phyloP scores from a whole-genome alignment of 2,329 filamentous ascomycete genomes.

The Bipolaris oryzae region DNA sequence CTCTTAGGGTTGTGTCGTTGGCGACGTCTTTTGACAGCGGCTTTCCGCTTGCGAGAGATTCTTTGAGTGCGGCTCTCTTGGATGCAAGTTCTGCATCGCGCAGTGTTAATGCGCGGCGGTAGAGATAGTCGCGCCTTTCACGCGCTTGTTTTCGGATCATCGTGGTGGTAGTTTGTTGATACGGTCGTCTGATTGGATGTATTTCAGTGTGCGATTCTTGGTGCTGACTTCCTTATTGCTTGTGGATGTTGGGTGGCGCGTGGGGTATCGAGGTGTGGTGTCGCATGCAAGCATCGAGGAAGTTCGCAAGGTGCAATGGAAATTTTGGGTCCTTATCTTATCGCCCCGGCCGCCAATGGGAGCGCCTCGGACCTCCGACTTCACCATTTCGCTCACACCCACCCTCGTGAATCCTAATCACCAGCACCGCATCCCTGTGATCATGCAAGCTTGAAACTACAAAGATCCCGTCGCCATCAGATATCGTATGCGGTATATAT shows the following conservation, averaged over 20 bases:
- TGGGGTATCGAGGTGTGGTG: slow-evolving; percentile 4
- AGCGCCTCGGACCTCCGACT: slow-evolving; percentile 13
- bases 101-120: slow-evolving; percentile 76
- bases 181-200: neutral
- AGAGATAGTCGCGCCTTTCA: slow-evolving; percentile 81
- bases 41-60: slow-evolving; percentile 86
- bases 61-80: slow-evolving; percentile 85
- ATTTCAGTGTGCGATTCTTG: neutral
- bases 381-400: neutral
- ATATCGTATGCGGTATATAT: no score
- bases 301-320: slow-evolving; percentile 12
- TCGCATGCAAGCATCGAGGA: slow-evolving; percentile 1
- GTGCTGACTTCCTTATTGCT: neutral
- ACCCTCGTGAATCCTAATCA: neutral
- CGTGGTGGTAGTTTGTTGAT: neutral
- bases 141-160: slow-evolving; percentile 65
- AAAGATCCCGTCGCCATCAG: no score
- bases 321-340: slow-evolving; percentile 18
- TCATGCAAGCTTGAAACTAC: neutral
- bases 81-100: slow-evolving; percentile 87
- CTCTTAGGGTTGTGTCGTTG: slow-evolving; percentile 80
- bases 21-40: slow-evolving; percentile 81
- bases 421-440: neutral
- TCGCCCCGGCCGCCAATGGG: slow-evolving; percentile 8
- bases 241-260: neutral